A percentile compares a stretch with the other conserved stretches of the same genome.
These are phyloP conservation scores for Annulohypoxylon maeteangense DNA, from an alignment of 495 filamentous ascomycete genomes.

Conservation along the genomic window DNA sequence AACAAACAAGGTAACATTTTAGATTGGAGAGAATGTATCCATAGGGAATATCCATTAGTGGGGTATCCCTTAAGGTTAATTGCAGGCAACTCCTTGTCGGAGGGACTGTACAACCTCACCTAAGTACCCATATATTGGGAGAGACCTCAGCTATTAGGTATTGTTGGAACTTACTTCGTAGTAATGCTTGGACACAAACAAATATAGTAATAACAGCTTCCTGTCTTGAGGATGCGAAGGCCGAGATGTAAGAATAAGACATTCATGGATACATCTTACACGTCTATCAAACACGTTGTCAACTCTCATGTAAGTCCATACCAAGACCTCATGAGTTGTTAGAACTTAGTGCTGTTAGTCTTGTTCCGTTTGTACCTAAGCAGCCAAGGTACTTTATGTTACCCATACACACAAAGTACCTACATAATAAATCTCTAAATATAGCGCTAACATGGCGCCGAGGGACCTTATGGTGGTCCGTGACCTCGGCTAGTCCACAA, in stretches of 20 bases:
- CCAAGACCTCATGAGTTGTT: neutral
- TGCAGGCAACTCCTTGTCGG: neutral
- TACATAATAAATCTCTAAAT: conserved; percentile 25
- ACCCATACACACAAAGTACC: neutral
- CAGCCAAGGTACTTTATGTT: no score
- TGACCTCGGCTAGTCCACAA: conserved; percentile 8
- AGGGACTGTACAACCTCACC: neutral
- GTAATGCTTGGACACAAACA: neutral
- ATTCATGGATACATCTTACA: neutral
- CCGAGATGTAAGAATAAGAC: neutral
- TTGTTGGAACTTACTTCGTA: neutral
- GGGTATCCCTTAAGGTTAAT: conserved; percentile 1
- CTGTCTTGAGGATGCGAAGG: neutral
- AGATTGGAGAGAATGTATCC: neutral
- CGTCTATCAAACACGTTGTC: conserved; percentile 1
- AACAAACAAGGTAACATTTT: neutral
- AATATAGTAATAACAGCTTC: neutral
- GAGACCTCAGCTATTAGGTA: neutral
- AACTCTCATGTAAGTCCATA: neutral
- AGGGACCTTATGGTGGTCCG: conserved; percentile 13
- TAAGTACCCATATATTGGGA: neutral
- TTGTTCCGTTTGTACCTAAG: no score
- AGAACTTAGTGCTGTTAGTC: no score
- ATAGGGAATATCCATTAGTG: neutral
- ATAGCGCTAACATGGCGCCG: conserved; percentile 23